Conservation (phyloP, 1,284 basidiomycete genomes). For the Omphalotus olearius region DNA sequence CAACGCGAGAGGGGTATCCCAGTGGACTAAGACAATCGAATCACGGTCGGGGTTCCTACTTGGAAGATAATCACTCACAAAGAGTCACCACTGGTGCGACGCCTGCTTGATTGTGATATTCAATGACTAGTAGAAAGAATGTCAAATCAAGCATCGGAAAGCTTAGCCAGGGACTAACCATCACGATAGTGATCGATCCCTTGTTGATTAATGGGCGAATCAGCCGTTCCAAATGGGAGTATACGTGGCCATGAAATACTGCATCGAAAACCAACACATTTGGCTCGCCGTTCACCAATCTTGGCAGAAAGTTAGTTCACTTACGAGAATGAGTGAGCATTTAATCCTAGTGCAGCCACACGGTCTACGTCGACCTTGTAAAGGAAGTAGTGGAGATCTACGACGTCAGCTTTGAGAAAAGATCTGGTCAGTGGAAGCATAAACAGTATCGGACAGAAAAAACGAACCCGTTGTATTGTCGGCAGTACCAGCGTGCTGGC, state of each 20-base stretch:
- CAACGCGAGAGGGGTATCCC: constrained; percentile 42
- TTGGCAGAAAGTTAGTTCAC: constrained; percentile 13
- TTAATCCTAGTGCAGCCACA: constrained; percentile 40
- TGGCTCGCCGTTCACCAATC: not conserved
- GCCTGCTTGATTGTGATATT: constrained; percentile 37
- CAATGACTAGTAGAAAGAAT: constrained; percentile 32
- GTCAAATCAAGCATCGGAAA: not conserved
- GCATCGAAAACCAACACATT: not conserved
- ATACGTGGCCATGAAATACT: constrained; percentile 47
- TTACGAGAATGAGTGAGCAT: constrained; percentile 46
- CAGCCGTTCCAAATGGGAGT: constrained; percentile 42
- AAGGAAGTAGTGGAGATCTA: constrained; percentile 42
- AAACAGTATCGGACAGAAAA: not conserved
- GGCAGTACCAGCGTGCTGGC: constrained; percentile 34
- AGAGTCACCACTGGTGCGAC: constrained; percentile 44
- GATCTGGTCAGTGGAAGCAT: not conserved
- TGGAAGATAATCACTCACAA: constrained; percentile 27
- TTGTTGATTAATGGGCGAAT: constrained; percentile 42
- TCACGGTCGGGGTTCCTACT: not conserved
- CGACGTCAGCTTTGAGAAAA: constrained; percentile 33
- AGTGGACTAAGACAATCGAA: constrained; percentile 32
- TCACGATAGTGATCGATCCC: constrained; percentile 45
- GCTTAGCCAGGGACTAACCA: constrained; percentile 23
- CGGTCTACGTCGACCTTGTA: constrained; percentile 46
- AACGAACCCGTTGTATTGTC: constrained; percentile 38